Conservation (phyloP, 805 yeast genomes). For the Pichia sporocuriosa region DNA sequence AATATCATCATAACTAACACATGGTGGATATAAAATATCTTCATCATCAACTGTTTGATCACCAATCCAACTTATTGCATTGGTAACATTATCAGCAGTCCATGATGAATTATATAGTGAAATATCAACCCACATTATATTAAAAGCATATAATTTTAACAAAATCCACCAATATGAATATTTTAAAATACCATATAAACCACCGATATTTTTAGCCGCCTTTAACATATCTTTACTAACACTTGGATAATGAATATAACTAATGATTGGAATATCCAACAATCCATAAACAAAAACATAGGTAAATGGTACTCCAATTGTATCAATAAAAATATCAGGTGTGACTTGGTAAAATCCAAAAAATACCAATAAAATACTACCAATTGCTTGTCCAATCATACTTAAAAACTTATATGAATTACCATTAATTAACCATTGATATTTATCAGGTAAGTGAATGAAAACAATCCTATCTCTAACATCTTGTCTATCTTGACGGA, state of each 20-base stretch:
- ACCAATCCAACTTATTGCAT: slow-evolving; percentile 52
- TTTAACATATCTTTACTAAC: slow-evolving; percentile 75
- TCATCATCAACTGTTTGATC: slow-evolving; percentile 21
- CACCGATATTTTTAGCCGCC: slow-evolving; percentile 5
- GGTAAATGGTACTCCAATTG: slow-evolving; percentile 88
- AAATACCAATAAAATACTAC: slow-evolving; percentile 59
- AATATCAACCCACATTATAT: slow-evolving; percentile 61
- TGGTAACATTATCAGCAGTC: slow-evolving; percentile 72
- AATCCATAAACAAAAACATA: slow-evolving; percentile 57
- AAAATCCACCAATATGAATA: slow-evolving; percentile 67
- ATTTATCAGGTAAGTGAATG: slow-evolving; percentile 26
- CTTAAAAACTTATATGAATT: slow-evolving; percentile 74
- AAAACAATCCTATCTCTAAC: slow-evolving; percentile 27
- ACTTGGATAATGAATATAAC: slow-evolving; percentile 94
- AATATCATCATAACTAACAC: slow-evolving; percentile 34
- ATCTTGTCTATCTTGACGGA: slow-evolving; percentile 9
- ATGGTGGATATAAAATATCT: slow-evolving; percentile 78
- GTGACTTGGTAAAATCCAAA: slow-evolving; percentile 63
- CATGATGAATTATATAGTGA: slow-evolving; percentile 82
- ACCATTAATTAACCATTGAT: slow-evolving; percentile 57
- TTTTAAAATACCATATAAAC: slow-evolving; percentile 32
- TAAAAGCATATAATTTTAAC: slow-evolving; percentile 53
- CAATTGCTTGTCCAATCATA: slow-evolving; percentile 79
- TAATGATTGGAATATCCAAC: slow-evolving; percentile 65
- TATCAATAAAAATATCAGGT: slow-evolving; percentile 92